A percentile compares a stretch with the other conserved stretches of the same genome.
phyloP scores from a whole-genome alignment of 2,329 filamentous ascomycete species.

The Beauveria bassiana region DNA sequence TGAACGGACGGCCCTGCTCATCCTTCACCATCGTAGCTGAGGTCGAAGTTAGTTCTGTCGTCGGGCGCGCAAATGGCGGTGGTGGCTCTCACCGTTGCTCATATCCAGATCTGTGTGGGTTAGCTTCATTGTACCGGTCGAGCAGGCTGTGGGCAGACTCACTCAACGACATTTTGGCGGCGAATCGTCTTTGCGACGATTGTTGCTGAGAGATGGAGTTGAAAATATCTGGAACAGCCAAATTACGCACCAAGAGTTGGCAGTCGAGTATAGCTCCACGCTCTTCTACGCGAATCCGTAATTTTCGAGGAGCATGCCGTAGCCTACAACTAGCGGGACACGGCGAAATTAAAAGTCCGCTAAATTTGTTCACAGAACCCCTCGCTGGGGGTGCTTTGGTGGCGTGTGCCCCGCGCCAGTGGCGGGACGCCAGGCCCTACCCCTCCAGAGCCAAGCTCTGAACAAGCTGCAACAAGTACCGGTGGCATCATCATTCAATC shows the following conservation, averaged over 20 bases:
- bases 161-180: constrained; percentile 19
- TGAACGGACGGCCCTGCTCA: constrained; percentile 94
- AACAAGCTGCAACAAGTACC: not conserved
- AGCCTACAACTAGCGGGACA: constrained; percentile 6
- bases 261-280: constrained; percentile 11
- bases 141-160: constrained; percentile 8
- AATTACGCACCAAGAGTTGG: constrained; percentile 3
- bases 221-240: constrained; percentile 5
- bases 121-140: constrained; percentile 20
- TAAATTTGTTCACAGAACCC: constrained; percentile 4
- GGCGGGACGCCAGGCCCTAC: not conserved
- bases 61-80: constrained; percentile 5
- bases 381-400: not conserved
- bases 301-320: constrained; percentile 18
- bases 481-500: not conserved
- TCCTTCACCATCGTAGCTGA: constrained; percentile 79
- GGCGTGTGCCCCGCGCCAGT: constrained; percentile 11
- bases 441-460: not conserved
- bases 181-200: constrained; percentile 9
- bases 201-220: constrained; percentile 1
- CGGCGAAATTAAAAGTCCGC: constrained; percentile 13
- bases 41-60: constrained; percentile 13
- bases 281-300: constrained; percentile 13
- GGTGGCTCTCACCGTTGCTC: constrained; percentile 59
- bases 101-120: constrained; percentile 64